A percentile compares a stretch with the other conserved stretches of the same genome.
Evolutionary conservation across 768 basidiomycete species (phyloP).

Genomic region (Suillus discolor): DNA sequence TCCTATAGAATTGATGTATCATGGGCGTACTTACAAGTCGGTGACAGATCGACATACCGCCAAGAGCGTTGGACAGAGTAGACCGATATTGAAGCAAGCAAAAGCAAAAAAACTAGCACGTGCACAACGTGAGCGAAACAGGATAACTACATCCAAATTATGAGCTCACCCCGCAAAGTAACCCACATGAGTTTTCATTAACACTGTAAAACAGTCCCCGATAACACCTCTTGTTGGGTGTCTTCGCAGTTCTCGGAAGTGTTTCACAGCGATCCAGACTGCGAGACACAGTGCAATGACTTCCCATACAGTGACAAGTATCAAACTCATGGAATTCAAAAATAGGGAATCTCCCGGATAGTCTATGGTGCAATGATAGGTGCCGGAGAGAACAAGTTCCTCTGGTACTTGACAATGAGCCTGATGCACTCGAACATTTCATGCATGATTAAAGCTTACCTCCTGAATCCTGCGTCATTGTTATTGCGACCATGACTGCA

Average conservation of each 20-base stretch:
- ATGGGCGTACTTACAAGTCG: neutral
- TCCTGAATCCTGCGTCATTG: fast-evolving
- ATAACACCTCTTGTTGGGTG: neutral
- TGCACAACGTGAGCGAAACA: neutral
- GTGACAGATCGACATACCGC: neutral
- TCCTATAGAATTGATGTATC: neutral
- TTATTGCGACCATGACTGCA: neutral
- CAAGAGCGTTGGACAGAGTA: neutral
- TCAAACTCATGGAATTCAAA: neutral
- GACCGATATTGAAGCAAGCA: neutral
- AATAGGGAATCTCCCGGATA: neutral
- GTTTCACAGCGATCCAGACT: neutral
- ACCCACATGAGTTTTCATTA: neutral
- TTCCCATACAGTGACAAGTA: neutral
- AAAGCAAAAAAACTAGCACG: neutral
- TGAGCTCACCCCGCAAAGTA: neutral
- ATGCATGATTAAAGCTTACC: neutral
- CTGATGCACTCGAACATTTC: neutral
- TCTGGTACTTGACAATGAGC: neutral
- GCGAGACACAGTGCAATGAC: neutral
- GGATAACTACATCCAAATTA: neutral
- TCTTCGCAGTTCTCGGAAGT: neutral
- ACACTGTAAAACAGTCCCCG: neutral
- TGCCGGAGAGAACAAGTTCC: neutral
- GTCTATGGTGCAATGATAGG: neutral